Evolutionary conservation across 495 filamentous ascomycete species (phyloP), one percentile per base, ranked within the genome.

Genomic region (Penicillium chermesinum): DNA sequence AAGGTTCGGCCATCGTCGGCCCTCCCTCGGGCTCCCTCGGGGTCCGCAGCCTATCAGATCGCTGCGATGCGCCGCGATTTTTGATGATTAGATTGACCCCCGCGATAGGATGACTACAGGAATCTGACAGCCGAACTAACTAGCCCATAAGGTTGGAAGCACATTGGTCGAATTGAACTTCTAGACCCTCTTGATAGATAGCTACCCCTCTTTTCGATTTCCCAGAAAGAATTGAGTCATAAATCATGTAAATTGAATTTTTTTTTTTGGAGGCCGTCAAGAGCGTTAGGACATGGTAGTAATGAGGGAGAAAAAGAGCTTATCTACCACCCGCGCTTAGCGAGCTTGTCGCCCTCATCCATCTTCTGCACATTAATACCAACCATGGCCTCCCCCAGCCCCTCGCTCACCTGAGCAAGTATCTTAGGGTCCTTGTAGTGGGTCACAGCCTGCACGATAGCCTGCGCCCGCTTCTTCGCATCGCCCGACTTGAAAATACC

Each of bases 401-500:
- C 89, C 61, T 81, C 79, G 70, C 84, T 88, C 8, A 94, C 87
- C 69, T 95, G 83, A 0, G 91, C 90, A 48, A 98, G 67, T 5
- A 94, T 78, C 74, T 86, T 82, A n/a, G 88, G 66, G 62, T 98
- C 89, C 53, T 81, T 86, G 69, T 72, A 96, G 66, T 96, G 85
- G 33, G 90, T 91, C 7, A 88, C 86, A 12, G 93, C 94, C 72
- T 94, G 87, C 43, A 98, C 93, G 58, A 98, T 96, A 27, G 93
- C 93, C 66, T 82, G 84, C 7, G 93, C 93, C 55, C 93, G 77
- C 78, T 88, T 84, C 38, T 81, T 76, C 17, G 93, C 86, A 70
- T 97, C 83, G 10, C 91, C 94, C 9, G 78, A 84, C 81, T 98
- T 98, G 77, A 98, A 98, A 67, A 98, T 97, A 33, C 93, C 93